Base-by-base conservation (phyloP, 352 stramenopile species). In the Phytophthora capsici region DNA sequence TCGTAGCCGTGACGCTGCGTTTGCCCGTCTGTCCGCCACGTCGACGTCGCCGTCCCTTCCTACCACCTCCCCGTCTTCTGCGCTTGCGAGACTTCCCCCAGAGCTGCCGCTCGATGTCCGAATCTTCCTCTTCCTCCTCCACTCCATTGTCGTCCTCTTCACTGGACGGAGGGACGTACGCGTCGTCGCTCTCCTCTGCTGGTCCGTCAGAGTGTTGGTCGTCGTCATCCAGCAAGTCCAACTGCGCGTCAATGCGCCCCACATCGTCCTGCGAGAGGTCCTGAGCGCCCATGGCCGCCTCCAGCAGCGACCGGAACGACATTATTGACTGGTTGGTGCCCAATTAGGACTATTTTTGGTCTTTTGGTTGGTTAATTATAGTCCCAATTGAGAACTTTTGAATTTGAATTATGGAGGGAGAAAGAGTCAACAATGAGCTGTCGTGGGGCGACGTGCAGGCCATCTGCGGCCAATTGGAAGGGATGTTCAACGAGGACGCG, bases 251-350 rank as follows among this genome's bases (percentile, higher is more conserved):
- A 16, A 66, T 69, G 16, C 48, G 55, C 8, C 52, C 45, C 23
- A 51, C 50, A 28, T 81, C 66, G 28, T 62, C 67, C 26, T 66
- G 49, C 48, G 88, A 71, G 48, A 87, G 74, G 52, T 76, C 76
- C 32, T 90, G 80, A 14, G 78, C 75, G 59, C 82, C 84, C 83
- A 94, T 92, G 23, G 83, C 86, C 47, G 86, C 84, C 69, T 94
- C 81, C 44, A 94, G 75, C 65, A 94, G 78, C 82, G 86, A 90
- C 64, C 84, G 78, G 64, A 94, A 94, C 71, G 86, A 92, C 86
- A 94, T 94, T 8, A 34, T 34, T 69, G 63, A 71, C 28, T 62
- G 56, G n/a, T n/a, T 8, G 34, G 14, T 44, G 34, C 14, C 25
- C 49, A 56, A 56, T 25, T 56, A 2, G n/a, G 23, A 57, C 46